Evolutionary conservation across 2,329 filamentous ascomycete species (phyloP).

Genomic region (Helotiales sp.): DNA sequence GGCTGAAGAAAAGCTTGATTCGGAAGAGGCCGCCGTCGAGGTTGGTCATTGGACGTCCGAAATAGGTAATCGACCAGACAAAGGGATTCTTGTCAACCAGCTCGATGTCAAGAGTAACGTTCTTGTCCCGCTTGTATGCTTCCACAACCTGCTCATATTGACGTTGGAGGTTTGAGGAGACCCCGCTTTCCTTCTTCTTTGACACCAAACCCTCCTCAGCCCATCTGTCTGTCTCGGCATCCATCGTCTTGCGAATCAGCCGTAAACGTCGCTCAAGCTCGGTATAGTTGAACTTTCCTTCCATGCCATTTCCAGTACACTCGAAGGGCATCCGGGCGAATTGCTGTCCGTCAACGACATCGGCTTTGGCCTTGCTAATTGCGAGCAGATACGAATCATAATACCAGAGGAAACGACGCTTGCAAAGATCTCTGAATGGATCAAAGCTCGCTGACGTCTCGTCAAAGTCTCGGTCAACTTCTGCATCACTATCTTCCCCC

Average conservation of each 20-base stretch:
- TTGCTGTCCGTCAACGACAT: slow-evolving; percentile 64
- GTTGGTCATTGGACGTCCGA: slow-evolving; percentile 90
- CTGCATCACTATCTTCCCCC: slow-evolving; percentile 51
- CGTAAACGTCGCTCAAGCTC: slow-evolving; percentile 72
- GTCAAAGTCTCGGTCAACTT: slow-evolving; percentile 49
- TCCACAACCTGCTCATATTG: slow-evolving; percentile 85
- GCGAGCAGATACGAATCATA: slow-evolving; percentile 82
- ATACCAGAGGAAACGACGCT: slow-evolving; percentile 94
- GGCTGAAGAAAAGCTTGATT: slow-evolving; percentile 79
- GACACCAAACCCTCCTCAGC: slow-evolving; percentile 67
- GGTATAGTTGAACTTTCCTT: slow-evolving; percentile 81
- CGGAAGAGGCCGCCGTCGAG: slow-evolving; percentile 90
- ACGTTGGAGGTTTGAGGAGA: slow-evolving; percentile 80
- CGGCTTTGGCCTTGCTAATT: slow-evolving; percentile 67
- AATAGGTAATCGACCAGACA: slow-evolving; percentile 86
- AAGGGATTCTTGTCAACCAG: slow-evolving; percentile 86
- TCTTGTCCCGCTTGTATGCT: slow-evolving; percentile 71
- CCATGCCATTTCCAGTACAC: slow-evolving; percentile 76
- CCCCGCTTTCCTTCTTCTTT: slow-evolving; percentile 69
- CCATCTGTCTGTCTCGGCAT: slow-evolving; percentile 76
- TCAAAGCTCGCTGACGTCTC: slow-evolving; percentile 69
- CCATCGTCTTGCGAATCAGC: slow-evolving; percentile 70
- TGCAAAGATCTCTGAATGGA: slow-evolving; percentile 88
- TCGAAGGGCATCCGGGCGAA: slow-evolving; percentile 94
- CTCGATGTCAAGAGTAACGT: slow-evolving; percentile 74